Base-by-base conservation (phyloP, 2,329 filamentous ascomycete species). In the Xylaria sp. region DNA sequence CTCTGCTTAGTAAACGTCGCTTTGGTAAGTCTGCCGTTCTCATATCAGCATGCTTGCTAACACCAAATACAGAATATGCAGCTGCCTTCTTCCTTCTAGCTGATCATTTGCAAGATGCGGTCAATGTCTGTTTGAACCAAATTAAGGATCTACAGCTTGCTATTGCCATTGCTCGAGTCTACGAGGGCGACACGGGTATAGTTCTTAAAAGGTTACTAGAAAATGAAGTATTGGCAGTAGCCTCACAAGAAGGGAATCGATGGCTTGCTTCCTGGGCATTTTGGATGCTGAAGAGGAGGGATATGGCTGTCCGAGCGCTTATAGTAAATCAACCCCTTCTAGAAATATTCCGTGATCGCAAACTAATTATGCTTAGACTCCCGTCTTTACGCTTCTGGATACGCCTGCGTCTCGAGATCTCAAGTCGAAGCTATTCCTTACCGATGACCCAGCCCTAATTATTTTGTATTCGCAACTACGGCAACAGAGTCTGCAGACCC, bases 251-350 rank as follows among this genome's bases (percentile, higher is more conserved):
- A 69, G 93, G 93, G 2, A 95, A 99, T 75, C 87, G 95, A 64
- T 99, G 96, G 95, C 87, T 97, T 65, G 92, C 94, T 11, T 96
- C 92, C 0, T 99, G 96, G 96, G 92, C 93, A 2, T 97, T 97
- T 76, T 97, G 93, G 91, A 92, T 97, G 85, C 84, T 98, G 5
- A 89, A 89, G 42, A 87, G 92, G 69, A 88, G 90, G 67, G 92
- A 96, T 71, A 92, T 94, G 84, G 92, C 95, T 5, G 93, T 97
- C 6, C 88, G 92, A 59, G 89, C 91, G 6, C 83, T 99, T 3
- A 91, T 97, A 72, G 91, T 93, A 80, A 83, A 89, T 80, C 31
- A 27, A 22, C 13, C 20, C n/a, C 6, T 17, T 17, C 5, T 51
- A n/a, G 11, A 29, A 36, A 20, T n/a, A 9, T 49, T 6, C 13